Base-by-base conservation (phyloP, 164 flowering plant species). In the Nymphaea thermarum region DNA sequence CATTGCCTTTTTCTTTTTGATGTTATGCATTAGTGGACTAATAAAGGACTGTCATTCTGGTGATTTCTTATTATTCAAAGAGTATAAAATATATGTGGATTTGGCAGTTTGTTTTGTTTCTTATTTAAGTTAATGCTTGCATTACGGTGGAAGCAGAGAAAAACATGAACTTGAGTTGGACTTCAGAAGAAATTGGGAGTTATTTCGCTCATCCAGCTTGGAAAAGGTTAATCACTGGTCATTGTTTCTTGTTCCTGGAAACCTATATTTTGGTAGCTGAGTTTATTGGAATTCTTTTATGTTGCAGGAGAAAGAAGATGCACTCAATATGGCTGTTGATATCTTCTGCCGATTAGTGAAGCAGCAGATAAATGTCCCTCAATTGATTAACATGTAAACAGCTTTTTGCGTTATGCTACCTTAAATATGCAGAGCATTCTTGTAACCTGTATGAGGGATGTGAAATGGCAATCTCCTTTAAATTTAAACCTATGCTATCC, bases 121-220 rank as follows among this genome's bases (percentile, higher is more conserved):
- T 25, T 25, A 25, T 47, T 47, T 47, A 6, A 12, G 12, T 47
- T 47, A 12, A 47, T 12, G 12, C 55, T 2, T 4, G 55, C 12
- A 7, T 47, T 47, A 47, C 71, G 66, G 47, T 44, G 62, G 43
- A 66, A 77, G 68, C 90, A 92, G 98, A 79, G 97, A 89, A 76
- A 87, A 80, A 74, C 83, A 87, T 90, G 97, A 87, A 72, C 65
- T 92, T 89, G 99, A 95, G 79, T 76, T 89, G 97, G 99, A 95
- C 75, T 95, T 95, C 80, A 95, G 92, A 82, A 92, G 98, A 77
- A 84, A 72, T 68, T 95, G 99, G 99, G 98, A 92, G 79, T 97
- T 90, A 77, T 95, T 95, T 78, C 90, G 98, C 68, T 95, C 99
- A 67, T 95, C 97, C 74, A 81, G 84, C 82, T 92, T 87, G 41